Evolutionary conservation across 768 basidiomycete genomes (phyloP), one percentile per base, ranked within the genome.

Genomic region (Lentinula detonsa): DNA sequence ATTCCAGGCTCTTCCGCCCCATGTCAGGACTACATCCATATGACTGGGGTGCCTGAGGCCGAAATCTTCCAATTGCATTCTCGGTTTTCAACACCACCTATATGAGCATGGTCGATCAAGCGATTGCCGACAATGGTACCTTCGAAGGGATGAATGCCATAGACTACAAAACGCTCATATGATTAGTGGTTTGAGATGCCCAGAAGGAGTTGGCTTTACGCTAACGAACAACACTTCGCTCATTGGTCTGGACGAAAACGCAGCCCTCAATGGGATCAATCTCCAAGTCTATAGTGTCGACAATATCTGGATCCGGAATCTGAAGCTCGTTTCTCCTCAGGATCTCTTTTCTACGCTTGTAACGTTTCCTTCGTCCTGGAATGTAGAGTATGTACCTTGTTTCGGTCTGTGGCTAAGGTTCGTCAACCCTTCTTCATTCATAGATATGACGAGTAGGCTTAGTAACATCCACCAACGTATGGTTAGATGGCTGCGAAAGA

Each of bases 61-160:
- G 6, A 39, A 13, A 39, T 39, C 13, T 3, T 0, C 7, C 37
- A 39, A 39, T 39, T 66, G 64, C 40, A 48, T 66, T 5, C 64
- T 63, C 11, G 59, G 61, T 35, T 48, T 48, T 66, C 46, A 64
- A 64, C 39, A 55, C 60, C 54, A 66, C 65, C 6, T 64, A 66
- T 18, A 52, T 62, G 34, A 18, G 42, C 13, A 53, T 66, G 2
- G 61, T 66, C 39, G 54, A 56, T 21, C 45, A 59, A 9, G 65
- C 65, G 5, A 58, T 55, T 7, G 63, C 63, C 9, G 58, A 51
- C 13, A 64, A 64, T 57, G 62, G 42, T 11, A 64, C 65, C 5
- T 66, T 66, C 21, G 64, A 66, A 55, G 65, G 65, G 11, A 61
- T 57, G 61, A 66, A 66, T 48, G 65, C 64, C n/a, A 64, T 64